A percentile compares a stretch with the other conserved stretches of the same genome.
Conservation (phyloP, 352 stramenopile genomes). For the Pythium monospermum region DNA sequence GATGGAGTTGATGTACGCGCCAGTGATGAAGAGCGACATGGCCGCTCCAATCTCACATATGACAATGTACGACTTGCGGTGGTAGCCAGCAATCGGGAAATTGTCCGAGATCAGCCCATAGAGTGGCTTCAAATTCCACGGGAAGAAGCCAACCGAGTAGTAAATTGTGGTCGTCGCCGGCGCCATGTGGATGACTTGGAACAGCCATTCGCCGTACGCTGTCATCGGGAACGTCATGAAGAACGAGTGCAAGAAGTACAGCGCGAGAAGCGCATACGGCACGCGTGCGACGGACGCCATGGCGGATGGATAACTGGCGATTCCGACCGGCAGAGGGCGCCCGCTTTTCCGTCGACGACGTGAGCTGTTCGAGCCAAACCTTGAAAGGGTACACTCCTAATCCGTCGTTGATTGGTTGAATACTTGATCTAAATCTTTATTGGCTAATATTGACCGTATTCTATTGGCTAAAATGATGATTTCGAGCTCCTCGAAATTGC, state of each 20-base stretch:
- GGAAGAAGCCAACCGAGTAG: slow-evolving; percentile 79
- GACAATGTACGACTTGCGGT: slow-evolving; percentile 80
- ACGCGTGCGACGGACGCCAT: slow-evolving; percentile 23
- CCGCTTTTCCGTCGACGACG: not conserved
- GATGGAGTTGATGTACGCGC: slow-evolving; percentile 47
- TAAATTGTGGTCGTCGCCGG: slow-evolving; percentile 74
- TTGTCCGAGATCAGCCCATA: slow-evolving; percentile 77
- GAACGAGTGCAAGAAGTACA: slow-evolving; percentile 82
- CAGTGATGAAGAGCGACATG: slow-evolving; percentile 50
- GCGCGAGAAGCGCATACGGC: slow-evolving; percentile 48
- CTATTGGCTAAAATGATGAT: slow-evolving; percentile 21
- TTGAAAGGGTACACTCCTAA: slow-evolving; percentile 7
- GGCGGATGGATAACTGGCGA: not conserved
- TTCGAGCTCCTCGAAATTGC: slow-evolving; percentile 15
- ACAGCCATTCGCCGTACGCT: slow-evolving; percentile 73
- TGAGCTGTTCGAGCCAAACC: not conserved
- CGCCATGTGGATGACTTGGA: slow-evolving; percentile 70
- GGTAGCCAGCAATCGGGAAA: slow-evolving; percentile 65
- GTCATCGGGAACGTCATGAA: slow-evolving; percentile 73
- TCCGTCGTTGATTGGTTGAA: slow-evolving; percentile 29
- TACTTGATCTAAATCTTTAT: not conserved
- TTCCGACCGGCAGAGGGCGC: not conserved
- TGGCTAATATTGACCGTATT: slow-evolving; percentile 3
- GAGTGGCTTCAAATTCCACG: slow-evolving; percentile 83
- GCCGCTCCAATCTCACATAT: slow-evolving; percentile 59